Conservation (phyloP, 345 rosid genomes). For the Salix udensis region DNA sequence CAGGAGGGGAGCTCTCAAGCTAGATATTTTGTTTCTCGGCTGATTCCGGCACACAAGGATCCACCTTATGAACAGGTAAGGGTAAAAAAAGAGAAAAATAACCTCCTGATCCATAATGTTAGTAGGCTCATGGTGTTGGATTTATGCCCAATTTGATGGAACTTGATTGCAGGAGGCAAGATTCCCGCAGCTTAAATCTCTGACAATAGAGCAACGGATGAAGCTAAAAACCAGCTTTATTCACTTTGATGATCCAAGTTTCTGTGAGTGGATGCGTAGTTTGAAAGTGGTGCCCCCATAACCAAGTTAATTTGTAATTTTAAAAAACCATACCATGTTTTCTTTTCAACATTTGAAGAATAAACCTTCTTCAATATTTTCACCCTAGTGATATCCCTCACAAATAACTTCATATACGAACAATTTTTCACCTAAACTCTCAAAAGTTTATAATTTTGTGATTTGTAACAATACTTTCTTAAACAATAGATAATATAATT, state of each 20-base stretch:
- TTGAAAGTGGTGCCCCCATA: slow-evolving; percentile 55
- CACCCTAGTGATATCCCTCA: no score
- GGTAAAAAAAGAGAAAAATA: neutral
- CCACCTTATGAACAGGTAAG: slow-evolving; percentile 96
- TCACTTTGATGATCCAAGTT: slow-evolving; percentile 86
- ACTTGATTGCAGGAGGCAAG: slow-evolving; percentile 72
- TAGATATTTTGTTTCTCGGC: slow-evolving; percentile 80
- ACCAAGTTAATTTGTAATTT: slow-evolving; percentile 11
- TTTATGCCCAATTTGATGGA: neutral
- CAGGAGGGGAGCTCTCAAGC: slow-evolving; percentile 99
- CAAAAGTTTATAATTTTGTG: no score
- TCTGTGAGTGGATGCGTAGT: slow-evolving; percentile 86
- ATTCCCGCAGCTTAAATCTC: slow-evolving; percentile 70
- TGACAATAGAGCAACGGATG: slow-evolving; percentile 58
- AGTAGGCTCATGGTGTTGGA: neutral
- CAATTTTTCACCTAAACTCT: no score
- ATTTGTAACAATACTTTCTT: no score
- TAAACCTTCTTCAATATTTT: no score
- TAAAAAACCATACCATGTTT: no score
- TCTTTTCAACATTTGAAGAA: no score
- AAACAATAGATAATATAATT: no score
- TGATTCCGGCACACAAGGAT: slow-evolving; percentile 97
- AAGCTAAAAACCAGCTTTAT: slow-evolving; percentile 81
- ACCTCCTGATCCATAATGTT: neutral
- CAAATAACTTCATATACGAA: no score